Evolutionary conservation across 2,329 filamentous ascomycete species (phyloP).

Genomic region (Ceratocystis lukuohia): DNA sequence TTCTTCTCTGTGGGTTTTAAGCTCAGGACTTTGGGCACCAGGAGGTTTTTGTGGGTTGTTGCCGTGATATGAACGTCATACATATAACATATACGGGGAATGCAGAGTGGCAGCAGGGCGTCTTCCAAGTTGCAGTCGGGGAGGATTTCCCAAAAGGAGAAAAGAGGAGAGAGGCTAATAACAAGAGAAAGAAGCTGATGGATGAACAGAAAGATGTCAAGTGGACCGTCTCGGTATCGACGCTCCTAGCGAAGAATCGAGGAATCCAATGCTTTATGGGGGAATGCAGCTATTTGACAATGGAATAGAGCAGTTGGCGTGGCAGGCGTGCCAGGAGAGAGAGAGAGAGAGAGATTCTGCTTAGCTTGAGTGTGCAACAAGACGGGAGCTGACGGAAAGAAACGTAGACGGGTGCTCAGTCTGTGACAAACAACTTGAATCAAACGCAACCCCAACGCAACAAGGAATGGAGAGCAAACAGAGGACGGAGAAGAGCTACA

Average conservation of each 20-base stretch:
- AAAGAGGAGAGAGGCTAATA: constrained; percentile 9
- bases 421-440: constrained; percentile 15
- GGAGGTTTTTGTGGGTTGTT: not conserved
- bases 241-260: not conserved
- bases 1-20: not conserved
- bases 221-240: not conserved
- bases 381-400: constrained; percentile 1
- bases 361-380: not conserved
- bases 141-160: not conserved
- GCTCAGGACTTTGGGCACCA: not conserved
- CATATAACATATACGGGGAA: not conserved
- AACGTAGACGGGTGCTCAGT: constrained; percentile 7
- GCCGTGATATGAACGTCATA: constrained; percentile 4
- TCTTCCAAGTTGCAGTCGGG: not conserved
- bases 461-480: not conserved
- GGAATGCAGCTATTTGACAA: not conserved
- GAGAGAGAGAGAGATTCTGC: not conserved
- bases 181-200: not conserved
- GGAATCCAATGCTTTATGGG: not conserved
- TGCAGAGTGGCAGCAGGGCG: not conserved
- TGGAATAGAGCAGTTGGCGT: not conserved
- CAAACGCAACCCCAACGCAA: not conserved
- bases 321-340: not conserved
- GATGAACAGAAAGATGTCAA: not conserved
- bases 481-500: not conserved